Percentiles rank a stretch among this genome's conserved stretches.
These are phyloP conservation scores for Stygiomarasmius scandens DNA, from an alignment of 1,284 basidiomycete species.

Conservation along the genomic window DNA sequence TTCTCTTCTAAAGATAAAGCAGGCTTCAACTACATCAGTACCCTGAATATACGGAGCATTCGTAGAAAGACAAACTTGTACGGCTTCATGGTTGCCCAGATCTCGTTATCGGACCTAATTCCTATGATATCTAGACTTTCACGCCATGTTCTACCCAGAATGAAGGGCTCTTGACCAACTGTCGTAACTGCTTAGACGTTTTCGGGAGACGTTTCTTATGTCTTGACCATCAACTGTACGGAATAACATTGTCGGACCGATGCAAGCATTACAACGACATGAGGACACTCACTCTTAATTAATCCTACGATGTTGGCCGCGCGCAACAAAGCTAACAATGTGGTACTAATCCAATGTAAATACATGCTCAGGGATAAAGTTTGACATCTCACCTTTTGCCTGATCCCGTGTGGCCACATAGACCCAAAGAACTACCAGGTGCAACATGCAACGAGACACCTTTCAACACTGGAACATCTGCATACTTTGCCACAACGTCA, in stretches of 20 bases:
- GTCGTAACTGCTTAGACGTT: not conserved
- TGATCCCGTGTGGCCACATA: slow-evolving; percentile 1
- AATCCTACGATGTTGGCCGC: not conserved
- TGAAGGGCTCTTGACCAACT: not conserved
- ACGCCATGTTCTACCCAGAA: not conserved
- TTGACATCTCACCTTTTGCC: not conserved
- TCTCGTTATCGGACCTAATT: not conserved
- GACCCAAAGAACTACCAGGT: not conserved
- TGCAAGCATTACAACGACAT: not conserved
- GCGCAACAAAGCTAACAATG: not conserved
- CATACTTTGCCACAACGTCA: not conserved
- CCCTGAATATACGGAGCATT: too few relatives aligned
- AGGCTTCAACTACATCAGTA: too few relatives aligned
- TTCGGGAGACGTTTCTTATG: not conserved
- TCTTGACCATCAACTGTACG: slow-evolving; percentile 3
- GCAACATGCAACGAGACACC: not conserved
- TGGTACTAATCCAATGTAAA: not conserved
- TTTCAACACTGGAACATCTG: not conserved
- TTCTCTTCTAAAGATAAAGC: too few relatives aligned
- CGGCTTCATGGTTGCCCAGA: not conserved
- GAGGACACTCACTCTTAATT: not conserved
- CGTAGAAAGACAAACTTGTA: slow-evolving; percentile 27
- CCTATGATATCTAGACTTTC: slow-evolving; percentile 1
- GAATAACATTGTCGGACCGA: not conserved
- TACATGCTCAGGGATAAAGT: too few relatives aligned